Evolutionary conservation across 768 basidiomycete species (phyloP).

Genomic region (Leccinum sublutescens): DNA sequence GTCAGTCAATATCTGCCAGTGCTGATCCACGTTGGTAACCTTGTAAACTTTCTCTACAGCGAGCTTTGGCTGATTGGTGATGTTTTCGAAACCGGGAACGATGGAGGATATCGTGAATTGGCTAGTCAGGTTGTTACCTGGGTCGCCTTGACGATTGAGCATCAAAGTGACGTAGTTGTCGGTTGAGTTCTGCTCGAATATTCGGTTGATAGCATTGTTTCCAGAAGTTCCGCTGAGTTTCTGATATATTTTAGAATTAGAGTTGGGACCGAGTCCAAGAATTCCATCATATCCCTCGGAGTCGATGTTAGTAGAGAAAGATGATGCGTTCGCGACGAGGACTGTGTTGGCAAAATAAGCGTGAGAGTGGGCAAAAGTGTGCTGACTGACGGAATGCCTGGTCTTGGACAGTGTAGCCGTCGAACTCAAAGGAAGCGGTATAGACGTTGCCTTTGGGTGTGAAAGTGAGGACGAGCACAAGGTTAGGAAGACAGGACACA

Average conservation of each 20-base stretch:
- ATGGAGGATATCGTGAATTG: slow-evolving; percentile 70
- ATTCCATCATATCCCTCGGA: slow-evolving; percentile 68
- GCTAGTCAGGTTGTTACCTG: slow-evolving; percentile 48
- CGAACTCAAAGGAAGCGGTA: slow-evolving; percentile 51
- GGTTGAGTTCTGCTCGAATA: slow-evolving; percentile 60
- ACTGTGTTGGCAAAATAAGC: slow-evolving; percentile 39
- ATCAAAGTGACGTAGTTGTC: slow-evolving; percentile 67
- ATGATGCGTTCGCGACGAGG: slow-evolving; percentile 58
- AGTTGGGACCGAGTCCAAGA: slow-evolving; percentile 76
- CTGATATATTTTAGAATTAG: slow-evolving; percentile 61
- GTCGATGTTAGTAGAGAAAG: slow-evolving; percentile 61
- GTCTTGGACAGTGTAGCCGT: slow-evolving; percentile 52
- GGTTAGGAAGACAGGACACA: slow-evolving; percentile 25
- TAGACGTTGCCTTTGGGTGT: slow-evolving; percentile 51
- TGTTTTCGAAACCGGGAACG: slow-evolving; percentile 58
- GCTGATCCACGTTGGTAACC: slow-evolving; percentile 65
- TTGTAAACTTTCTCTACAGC: slow-evolving; percentile 62
- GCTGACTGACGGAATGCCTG: slow-evolving; percentile 63
- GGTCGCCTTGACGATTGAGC: slow-evolving; percentile 59
- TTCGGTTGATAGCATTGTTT: slow-evolving; percentile 59
- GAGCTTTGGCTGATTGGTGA: slow-evolving; percentile 62
- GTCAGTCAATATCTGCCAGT: slow-evolving; percentile 78
- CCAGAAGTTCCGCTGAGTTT: slow-evolving; percentile 49
- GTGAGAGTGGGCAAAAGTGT: background rate
- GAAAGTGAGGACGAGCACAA: background rate